Conservation (phyloP, 345 rosid genomes). For the Physaria fendleri region DNA sequence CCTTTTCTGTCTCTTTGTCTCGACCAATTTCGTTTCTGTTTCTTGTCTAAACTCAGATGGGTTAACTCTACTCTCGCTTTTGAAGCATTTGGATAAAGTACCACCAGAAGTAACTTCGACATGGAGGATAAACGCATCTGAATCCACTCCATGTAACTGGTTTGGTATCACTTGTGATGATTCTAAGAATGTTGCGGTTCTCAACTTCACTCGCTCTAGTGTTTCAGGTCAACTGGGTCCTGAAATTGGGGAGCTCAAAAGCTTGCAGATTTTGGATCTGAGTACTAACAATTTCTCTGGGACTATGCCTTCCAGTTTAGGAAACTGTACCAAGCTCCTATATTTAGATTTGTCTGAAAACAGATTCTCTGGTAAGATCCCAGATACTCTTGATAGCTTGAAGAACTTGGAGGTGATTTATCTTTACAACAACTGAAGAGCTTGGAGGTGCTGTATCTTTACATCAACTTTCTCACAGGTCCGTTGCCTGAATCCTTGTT, state of each 20-base stretch:
- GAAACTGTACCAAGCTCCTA: constrained; percentile 45
- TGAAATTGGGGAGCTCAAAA: constrained; percentile 41
- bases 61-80: constrained; percentile 43
- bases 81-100: constrained; percentile 37
- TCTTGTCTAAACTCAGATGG: constrained; percentile 48
- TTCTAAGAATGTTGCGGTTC: constrained; percentile 24
- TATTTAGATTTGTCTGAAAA: constrained; percentile 54
- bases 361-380: constrained; percentile 47
- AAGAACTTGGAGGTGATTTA: constrained; percentile 32
- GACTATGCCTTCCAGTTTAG: constrained; percentile 39
- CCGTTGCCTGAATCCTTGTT: constrained; percentile 57
- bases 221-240: constrained; percentile 59
- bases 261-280: constrained; percentile 44
- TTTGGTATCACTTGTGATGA: constrained; percentile 46
- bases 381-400: constrained; percentile 35
- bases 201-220: constrained; percentile 40
- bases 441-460: constrained; percentile 33
- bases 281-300: constrained; percentile 49
- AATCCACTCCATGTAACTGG: constrained; percentile 57
- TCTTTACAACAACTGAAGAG: too few relatives aligned
- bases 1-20: constrained; percentile 14
- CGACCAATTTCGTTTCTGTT: background rate
- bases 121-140: constrained; percentile 45
- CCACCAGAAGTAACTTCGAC: constrained; percentile 37
- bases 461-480: constrained; percentile 44